phyloP scores from a whole-genome alignment of 176 grass and related monocot species.

The Pontederia crassipes region DNA sequence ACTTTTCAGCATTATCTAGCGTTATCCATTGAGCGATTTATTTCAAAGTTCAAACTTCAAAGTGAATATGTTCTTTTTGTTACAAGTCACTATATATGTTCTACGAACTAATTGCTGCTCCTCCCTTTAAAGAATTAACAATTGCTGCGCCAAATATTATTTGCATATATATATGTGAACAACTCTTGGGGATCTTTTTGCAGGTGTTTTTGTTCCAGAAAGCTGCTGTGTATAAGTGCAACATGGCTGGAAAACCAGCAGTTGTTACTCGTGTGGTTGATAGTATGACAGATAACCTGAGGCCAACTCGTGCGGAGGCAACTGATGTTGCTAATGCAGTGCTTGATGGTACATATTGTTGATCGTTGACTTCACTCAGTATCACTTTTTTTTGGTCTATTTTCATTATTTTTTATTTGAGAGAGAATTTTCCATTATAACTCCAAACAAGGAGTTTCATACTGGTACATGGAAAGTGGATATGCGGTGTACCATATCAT shows the following conservation, averaged over 20 bases:
- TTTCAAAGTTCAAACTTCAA: no score
- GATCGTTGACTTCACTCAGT: slow-evolving; percentile 4
- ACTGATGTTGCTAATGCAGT: slow-evolving; percentile 99
- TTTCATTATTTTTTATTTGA: not conserved
- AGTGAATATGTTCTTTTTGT: no score
- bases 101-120: no score
- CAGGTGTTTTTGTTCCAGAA: slow-evolving; percentile 99
- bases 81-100: no score
- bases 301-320: slow-evolving; percentile 93
- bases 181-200: not conserved
- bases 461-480: no score
- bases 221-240: slow-evolving; percentile 92
- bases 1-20: no score
- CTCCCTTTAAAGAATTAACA: no score
- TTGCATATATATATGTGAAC: not conserved
- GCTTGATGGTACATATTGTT: slow-evolving; percentile 61
- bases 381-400: not conserved
- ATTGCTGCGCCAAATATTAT: not conserved
- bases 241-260: slow-evolving; percentile 96
- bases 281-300: slow-evolving; percentile 98
- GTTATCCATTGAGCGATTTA: no score
- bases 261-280: slow-evolving; percentile 97
- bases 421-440: no score
- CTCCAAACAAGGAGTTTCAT: no score
- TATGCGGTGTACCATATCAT: no score